A percentile compares a stretch with the other conserved stretches of the same genome.
Evolutionary conservation across 2,329 filamentous ascomycete genomes (phyloP).

Genomic region (Trichoderma arundinaceum): DNA sequence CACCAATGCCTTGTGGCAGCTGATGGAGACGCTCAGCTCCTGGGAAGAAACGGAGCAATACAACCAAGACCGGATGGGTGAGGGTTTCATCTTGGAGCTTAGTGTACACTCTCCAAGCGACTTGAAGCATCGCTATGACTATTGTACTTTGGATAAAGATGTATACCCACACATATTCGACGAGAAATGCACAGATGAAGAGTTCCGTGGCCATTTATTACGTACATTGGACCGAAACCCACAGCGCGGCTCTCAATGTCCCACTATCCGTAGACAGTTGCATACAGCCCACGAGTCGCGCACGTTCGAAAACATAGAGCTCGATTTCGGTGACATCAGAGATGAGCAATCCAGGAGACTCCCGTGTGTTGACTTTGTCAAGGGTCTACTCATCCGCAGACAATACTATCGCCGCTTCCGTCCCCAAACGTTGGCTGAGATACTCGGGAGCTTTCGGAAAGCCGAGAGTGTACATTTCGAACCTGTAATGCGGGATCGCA

Average conservation of each 20-base stretch:
- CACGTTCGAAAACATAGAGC: neutral
- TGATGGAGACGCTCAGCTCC: neutral
- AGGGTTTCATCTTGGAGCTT: conserved; percentile 1
- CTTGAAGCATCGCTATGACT: neutral
- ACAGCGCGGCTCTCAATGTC: neutral
- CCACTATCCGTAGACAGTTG: too few species aligned
- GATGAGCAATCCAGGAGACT: neutral
- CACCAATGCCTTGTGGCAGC: neutral
- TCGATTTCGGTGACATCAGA: neutral
- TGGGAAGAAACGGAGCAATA: neutral
- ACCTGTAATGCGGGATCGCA: neutral
- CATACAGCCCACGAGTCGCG: neutral
- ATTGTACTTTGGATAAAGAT: neutral
- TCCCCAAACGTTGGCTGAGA: neutral
- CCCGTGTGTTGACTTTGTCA: neutral
- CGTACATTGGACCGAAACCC: neutral
- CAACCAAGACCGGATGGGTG: neutral
- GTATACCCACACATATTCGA: neutral
- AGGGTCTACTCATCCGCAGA: neutral
- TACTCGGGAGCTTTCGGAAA: neutral
- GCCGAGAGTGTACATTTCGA: neutral
- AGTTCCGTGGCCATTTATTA: neutral
- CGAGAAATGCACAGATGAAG: neutral
- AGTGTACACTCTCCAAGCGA: neutral
- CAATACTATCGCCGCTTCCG: neutral